These are phyloP conservation scores for Chaetomium olivaceum DNA, from an alignment of 2,329 filamentous ascomycete species.

Conservation along the genomic window DNA sequence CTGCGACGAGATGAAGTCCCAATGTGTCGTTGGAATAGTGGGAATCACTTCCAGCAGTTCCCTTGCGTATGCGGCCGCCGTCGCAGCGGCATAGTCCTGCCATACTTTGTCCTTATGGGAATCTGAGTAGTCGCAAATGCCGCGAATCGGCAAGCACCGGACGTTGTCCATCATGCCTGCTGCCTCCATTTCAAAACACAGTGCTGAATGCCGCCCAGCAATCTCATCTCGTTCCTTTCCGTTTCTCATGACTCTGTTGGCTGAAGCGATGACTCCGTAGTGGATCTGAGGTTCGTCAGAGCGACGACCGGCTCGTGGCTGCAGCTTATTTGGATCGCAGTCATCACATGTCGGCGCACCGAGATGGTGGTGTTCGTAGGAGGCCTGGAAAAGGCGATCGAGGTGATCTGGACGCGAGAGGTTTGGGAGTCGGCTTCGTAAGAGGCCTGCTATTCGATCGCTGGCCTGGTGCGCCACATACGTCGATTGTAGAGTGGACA, in stretches of 20 bases:
- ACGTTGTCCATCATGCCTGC: slow-evolving; percentile 37
- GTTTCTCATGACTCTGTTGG: slow-evolving; percentile 23
- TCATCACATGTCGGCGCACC: slow-evolving; percentile 11
- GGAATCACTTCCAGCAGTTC: slow-evolving; percentile 23
- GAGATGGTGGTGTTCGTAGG: slow-evolving; percentile 18
- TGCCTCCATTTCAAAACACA: slow-evolving; percentile 37
- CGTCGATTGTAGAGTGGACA: slow-evolving; percentile 21
- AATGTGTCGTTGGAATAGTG: no score
- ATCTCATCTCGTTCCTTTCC: slow-evolving; percentile 12
- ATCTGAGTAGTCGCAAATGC: slow-evolving; percentile 42
- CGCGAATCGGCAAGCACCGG: slow-evolving; percentile 39
- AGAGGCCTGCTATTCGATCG: slow-evolving; percentile 14
- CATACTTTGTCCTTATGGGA: slow-evolving; percentile 38
- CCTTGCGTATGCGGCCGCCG: slow-evolving; percentile 37
- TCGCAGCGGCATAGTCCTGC: slow-evolving; percentile 38
- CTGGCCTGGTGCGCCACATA: slow-evolving; percentile 8
- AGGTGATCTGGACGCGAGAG: slow-evolving; percentile 7
- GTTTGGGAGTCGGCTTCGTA: slow-evolving; percentile 17
- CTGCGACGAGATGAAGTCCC: no score
- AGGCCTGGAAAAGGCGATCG: slow-evolving; percentile 18
- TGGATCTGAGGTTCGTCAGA: slow-evolving; percentile 17
- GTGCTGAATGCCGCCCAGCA: slow-evolving; percentile 6
- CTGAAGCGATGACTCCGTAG: slow-evolving; percentile 26
- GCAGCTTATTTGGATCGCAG: slow-evolving; percentile 16
- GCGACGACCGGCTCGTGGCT: slow-evolving; percentile 11